phyloP scores from a whole-genome alignment of 2,329 filamentous ascomycete species.

The Nemania sp. region DNA sequence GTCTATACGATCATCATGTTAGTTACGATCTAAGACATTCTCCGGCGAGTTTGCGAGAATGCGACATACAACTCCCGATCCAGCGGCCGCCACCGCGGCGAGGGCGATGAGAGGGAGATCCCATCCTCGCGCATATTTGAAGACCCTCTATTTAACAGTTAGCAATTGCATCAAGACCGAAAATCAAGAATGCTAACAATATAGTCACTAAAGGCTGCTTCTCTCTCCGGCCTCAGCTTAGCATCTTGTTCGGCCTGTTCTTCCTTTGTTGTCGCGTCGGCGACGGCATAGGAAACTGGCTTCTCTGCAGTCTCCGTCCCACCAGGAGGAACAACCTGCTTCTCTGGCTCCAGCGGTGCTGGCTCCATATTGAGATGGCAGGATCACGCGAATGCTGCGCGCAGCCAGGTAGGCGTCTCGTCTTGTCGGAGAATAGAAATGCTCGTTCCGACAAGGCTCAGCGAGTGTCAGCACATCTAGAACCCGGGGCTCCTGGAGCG shows the following conservation, averaged over 20 bases:
- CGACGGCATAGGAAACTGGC: conserved; percentile 3
- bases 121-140: conserved; percentile 57
- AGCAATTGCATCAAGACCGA: conserved; percentile 5
- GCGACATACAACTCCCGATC: conserved; percentile 49
- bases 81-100: conserved; percentile 53
- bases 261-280: conserved; percentile 24
- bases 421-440: not conserved
- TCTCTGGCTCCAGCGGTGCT: conserved; percentile 20
- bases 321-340: conserved; percentile 4
- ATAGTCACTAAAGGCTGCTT: conserved; percentile 52
- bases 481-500: not conserved
- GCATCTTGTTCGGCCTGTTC: conserved; percentile 40
- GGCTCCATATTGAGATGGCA: conserved; percentile 25
- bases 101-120: conserved; percentile 53
- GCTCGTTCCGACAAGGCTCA: not conserved
- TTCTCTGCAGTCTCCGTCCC: too few relatives aligned
- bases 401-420: not conserved
- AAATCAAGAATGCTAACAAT: conserved; percentile 33
- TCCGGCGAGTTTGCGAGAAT: not conserved
- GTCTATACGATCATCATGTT: conserved; percentile 42
- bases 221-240: conserved; percentile 48
- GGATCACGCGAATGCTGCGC: not conserved
- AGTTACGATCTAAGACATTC: not conserved
- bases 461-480: not conserved
- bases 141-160: conserved; percentile 48